Evolutionary conservation across 2,329 filamentous ascomycete genomes (phyloP).

Genomic region (Cytospora piceicola): DNA sequence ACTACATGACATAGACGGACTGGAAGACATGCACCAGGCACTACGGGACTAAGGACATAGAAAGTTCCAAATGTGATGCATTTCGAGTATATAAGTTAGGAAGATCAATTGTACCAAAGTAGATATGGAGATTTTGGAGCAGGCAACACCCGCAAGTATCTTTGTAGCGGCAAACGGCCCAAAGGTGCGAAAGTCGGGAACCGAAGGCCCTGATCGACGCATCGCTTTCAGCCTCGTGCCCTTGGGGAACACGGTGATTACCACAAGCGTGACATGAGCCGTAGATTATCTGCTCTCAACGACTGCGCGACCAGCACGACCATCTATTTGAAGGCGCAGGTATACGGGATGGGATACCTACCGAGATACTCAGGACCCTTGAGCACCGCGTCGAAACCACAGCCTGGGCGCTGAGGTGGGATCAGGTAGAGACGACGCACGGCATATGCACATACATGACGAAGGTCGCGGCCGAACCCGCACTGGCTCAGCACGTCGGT

Average conservation of each 20-base stretch:
- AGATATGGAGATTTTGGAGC: not conserved
- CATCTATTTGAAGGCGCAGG: no score
- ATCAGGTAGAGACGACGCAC: not conserved
- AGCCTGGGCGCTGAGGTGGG: not conserved
- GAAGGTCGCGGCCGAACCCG: no score
- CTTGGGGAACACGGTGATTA: no score
- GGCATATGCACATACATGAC: no score
- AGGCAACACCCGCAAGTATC: not conserved
- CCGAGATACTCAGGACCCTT: not conserved
- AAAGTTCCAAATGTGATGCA: not conserved
- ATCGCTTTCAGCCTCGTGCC: no score
- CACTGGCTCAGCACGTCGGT: not conserved
- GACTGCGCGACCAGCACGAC: no score
- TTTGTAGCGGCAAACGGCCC: not conserved
- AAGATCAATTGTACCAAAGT: not conserved
- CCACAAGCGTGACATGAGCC: no score
- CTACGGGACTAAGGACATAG: not conserved
- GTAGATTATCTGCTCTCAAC: no score
- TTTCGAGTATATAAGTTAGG: not conserved
- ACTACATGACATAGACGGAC: slow-evolving; percentile 63
- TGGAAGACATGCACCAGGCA: not conserved
- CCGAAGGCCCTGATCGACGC: no score
- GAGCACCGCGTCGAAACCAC: not conserved
- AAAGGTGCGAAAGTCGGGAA: no score
- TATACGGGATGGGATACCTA: no score